Evolutionary conservation across 495 filamentous ascomycete genomes (phyloP), one percentile per base, ranked within the genome.

Genomic region (Beverwykella pulmonaria): DNA sequence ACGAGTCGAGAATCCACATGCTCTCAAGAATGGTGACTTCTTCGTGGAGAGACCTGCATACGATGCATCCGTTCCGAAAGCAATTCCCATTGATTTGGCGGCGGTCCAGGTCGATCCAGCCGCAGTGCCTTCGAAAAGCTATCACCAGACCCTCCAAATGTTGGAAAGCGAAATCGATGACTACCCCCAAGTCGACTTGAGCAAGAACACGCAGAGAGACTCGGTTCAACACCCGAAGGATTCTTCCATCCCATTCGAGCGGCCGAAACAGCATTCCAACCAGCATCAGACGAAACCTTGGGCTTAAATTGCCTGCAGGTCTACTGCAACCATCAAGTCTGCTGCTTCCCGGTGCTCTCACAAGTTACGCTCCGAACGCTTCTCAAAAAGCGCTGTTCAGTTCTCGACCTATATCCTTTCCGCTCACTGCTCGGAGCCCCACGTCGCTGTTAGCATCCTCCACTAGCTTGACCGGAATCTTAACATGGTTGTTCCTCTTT

Each of bases 101-200:
- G 8, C 48, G 2, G 27, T 68, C 25, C 49, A 68, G 17, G 65
- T 68, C 20, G 65, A 68, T 30, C 48, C 52, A 22, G n/a, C 23
- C n/a, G 59, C 32, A 14, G 39, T 62, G 17, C 65, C 65, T 22
- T 68, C 65, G 1, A 19, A 57, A 39, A 20, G 15, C 2, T 68
- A 68, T 29, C 27, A 47, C 2, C 8, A 68, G 26, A 54, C 57
- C 7, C 49, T 68, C 12, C 20, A 49, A 20, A 57, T 61, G 58
- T 50, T 68, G 26, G 58, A 68, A 22, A 44, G 36, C 22, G 27
- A 36, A 1, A 17, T 68, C 4, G 10, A 15, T 15, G 32, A 30
- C 0, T 68, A 62, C 30, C 65, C 65, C 2, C 23, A 62, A 5
- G 46, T 61, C 1, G 48, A 67, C 19, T 29, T 67, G 17, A n/a